Evolutionary conservation across 148 eudicot species (phyloP).

Genomic region (Nepenthes gracilis): DNA sequence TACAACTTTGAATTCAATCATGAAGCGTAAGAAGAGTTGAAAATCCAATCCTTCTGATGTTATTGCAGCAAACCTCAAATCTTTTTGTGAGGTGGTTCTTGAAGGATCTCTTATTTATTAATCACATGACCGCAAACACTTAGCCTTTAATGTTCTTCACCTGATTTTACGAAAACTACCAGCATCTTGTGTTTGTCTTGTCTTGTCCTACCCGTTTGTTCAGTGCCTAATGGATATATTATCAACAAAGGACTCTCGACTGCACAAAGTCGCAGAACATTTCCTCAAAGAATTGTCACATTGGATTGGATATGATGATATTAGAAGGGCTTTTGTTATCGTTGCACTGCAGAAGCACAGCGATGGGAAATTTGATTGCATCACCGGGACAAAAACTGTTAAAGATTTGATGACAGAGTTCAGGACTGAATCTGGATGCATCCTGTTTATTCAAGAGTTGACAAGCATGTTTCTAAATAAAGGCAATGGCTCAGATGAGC

Average conservation of each 20-base stretch:
- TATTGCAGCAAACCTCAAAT: slow-evolving; percentile 40
- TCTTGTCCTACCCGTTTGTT: slow-evolving; percentile 67
- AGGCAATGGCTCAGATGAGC: slow-evolving; percentile 58
- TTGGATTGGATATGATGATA: slow-evolving; percentile 69
- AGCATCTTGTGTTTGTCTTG: slow-evolving; percentile 45
- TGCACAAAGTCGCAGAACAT: slow-evolving; percentile 66
- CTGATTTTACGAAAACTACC: slow-evolving; percentile 86
- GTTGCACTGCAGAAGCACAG: slow-evolving; percentile 87
- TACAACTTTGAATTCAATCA: slow-evolving; percentile 12
- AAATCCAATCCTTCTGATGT: slow-evolving; percentile 62
- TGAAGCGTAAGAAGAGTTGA: slow-evolving; percentile 78
- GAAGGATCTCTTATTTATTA: slow-evolving; percentile 70
- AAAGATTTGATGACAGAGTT: slow-evolving; percentile 70
- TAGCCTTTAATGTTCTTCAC: slow-evolving; percentile 73
- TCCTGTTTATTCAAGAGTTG: slow-evolving; percentile 62
- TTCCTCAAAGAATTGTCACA: slow-evolving; percentile 58
- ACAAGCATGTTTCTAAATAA: slow-evolving; percentile 78
- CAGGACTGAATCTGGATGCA: slow-evolving; percentile 77
- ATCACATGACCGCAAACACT: slow-evolving; percentile 90
- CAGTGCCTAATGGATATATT: slow-evolving; percentile 83
- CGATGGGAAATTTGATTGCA: slow-evolving; percentile 71
- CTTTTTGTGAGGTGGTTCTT: slow-evolving; percentile 59
- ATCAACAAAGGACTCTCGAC: slow-evolving; percentile 72
- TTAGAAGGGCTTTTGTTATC: slow-evolving; percentile 58
- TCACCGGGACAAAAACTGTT: slow-evolving; percentile 66